These are phyloP conservation scores for Sporothrix phasma DNA, from an alignment of 2,329 filamentous ascomycete species.

Conservation along the genomic window DNA sequence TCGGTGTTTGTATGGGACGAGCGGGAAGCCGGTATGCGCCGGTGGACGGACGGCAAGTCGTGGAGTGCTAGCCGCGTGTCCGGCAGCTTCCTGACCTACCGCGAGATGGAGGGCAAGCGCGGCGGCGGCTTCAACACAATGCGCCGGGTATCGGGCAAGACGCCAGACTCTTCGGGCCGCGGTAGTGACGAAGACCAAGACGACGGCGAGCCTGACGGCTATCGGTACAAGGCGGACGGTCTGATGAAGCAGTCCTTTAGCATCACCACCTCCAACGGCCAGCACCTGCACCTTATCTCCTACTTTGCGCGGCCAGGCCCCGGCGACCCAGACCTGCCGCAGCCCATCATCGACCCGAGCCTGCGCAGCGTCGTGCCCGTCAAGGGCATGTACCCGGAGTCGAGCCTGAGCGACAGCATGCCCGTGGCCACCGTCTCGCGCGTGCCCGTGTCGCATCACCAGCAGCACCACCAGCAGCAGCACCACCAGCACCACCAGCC, in stretches of 20 bases:
- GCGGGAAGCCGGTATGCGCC: conserved; percentile 91
- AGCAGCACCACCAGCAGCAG: conserved; percentile 20
- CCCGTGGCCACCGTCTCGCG: conserved; percentile 73
- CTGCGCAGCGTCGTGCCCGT: conserved; percentile 75
- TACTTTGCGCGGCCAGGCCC: conserved; percentile 82
- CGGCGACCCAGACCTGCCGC: conserved; percentile 60
- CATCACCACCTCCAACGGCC: conserved; percentile 80
- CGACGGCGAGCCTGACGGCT: conserved; percentile 77
- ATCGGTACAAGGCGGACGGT: conserved; percentile 90
- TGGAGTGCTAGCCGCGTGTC: conserved; percentile 98
- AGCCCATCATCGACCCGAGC: conserved; percentile 70
- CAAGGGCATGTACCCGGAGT: conserved; percentile 96
- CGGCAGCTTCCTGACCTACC: conserved; percentile 92
- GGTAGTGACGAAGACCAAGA: conserved; percentile 79
- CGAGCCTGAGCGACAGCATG: conserved; percentile 70
- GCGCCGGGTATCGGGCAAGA: conserved; percentile 56
- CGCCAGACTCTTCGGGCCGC: conserved; percentile 64
- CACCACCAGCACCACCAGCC: conserved; percentile 15
- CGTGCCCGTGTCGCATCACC: conserved; percentile 42
- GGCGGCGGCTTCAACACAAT: conserved; percentile 64
- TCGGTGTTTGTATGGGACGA: conserved; percentile 99
- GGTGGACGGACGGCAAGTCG: conserved; percentile 98
- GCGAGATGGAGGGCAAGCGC: conserved; percentile 98
- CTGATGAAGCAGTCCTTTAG: conserved; percentile 99
- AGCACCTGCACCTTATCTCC: conserved; percentile 94